A percentile compares a stretch with the other conserved stretches of the same genome.
Conservation (phyloP, 495 filamentous ascomycete genomes). For the Talaromyces liani region DNA sequence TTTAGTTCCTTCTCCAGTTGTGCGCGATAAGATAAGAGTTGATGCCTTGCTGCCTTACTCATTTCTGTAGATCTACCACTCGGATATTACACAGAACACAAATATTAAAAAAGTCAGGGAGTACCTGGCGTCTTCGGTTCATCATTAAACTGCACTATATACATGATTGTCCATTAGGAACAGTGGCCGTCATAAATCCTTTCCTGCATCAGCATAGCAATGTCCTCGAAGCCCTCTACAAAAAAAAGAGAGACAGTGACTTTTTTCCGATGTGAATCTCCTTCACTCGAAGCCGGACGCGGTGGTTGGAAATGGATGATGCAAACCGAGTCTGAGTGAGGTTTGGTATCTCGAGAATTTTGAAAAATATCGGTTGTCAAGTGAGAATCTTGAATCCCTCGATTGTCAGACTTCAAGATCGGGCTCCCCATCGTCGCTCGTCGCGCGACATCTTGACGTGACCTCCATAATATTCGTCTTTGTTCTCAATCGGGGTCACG, state of each 20-base stretch:
- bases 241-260: constrained; percentile 1
- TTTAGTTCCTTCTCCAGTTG: too few species aligned
- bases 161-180: not conserved
- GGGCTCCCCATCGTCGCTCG: constrained; percentile 36
- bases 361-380: constrained; percentile 1
- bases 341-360: not conserved
- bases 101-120: not conserved
- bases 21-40: too few species aligned
- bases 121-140: constrained; percentile 3
- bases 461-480: constrained; percentile 46
- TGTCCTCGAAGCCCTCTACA: not conserved
- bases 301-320: constrained; percentile 1
- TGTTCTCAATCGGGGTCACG: constrained; percentile 44
- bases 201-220: constrained; percentile 4
- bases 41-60: too few species aligned
- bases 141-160: constrained; percentile 8
- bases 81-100: not conserved
- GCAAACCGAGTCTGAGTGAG: not conserved
- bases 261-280: constrained; percentile 6
- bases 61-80: too few species aligned
- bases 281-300: constrained; percentile 9
- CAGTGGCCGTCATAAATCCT: not conserved
- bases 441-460: constrained; percentile 44
- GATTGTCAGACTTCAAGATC: constrained; percentile 1
- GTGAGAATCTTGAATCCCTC: not conserved